Evolutionary conservation across 805 yeast species (phyloP).

Genomic region (Hanseniaspora guilliermondii): DNA sequence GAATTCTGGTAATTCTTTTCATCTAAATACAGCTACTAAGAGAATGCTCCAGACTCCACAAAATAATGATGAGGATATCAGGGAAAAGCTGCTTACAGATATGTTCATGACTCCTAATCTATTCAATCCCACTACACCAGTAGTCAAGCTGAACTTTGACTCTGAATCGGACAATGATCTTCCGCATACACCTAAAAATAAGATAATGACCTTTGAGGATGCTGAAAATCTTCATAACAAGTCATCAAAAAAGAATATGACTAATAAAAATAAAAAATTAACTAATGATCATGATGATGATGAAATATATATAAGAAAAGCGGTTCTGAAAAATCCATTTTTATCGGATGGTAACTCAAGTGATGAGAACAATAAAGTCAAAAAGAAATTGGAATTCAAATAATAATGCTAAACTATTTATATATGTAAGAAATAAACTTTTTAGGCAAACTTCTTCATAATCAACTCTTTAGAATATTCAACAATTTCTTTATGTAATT

Average conservation of each 20-base stretch:
- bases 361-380: conserved; percentile 4
- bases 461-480: conserved; percentile 3
- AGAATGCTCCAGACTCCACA: conserved; percentile 3
- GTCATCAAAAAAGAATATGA: conserved; percentile 14
- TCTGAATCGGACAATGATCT: conserved; percentile 17
- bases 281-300: conserved; percentile 17
- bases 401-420: neutral
- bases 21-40: neutral
- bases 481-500: conserved; percentile 22
- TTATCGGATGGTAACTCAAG: conserved; percentile 15
- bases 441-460: neutral
- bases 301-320: conserved; percentile 15
- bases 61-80: conserved; percentile 11
- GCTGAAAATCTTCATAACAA: conserved; percentile 28
- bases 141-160: conserved; percentile 14
- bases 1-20: neutral
- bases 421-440: neutral
- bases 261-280: conserved; percentile 3
- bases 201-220: conserved; percentile 26
- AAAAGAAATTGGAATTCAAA: neutral
- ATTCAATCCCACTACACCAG: conserved; percentile 19
- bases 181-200: conserved; percentile 30
- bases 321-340: conserved; percentile 20
- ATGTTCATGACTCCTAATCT: conserved; percentile 17
- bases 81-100: conserved; percentile 8